phyloP scores from a whole-genome alignment of 148 eudicot species.

The Chenopodium suecicum region DNA sequence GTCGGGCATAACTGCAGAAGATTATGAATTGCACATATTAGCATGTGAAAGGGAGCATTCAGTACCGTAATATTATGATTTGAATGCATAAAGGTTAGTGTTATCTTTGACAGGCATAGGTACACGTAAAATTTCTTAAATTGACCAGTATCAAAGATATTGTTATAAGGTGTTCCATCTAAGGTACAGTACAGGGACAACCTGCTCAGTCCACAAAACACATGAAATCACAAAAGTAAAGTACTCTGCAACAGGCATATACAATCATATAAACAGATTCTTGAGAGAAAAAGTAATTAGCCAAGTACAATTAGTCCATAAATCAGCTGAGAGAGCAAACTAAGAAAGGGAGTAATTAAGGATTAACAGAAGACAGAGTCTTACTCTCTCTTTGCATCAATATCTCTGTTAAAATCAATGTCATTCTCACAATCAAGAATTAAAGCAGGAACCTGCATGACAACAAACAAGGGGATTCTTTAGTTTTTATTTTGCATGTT shows the following conservation, averaged over 20 bases:
- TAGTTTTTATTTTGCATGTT: background rate
- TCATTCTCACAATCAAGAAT: conserved; percentile 92
- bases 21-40: background rate
- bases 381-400: conserved; percentile 89
- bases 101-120: background rate
- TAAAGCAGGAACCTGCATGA: conserved; percentile 77
- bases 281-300: background rate
- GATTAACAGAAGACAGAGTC: conserved; percentile 22
- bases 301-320: background rate
- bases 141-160: background rate
- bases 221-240: background rate
- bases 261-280: background rate
- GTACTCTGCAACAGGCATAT: too few species aligned
- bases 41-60: background rate
- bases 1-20: conserved; percentile 74
- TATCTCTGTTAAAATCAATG: conserved; percentile 78
- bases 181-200: background rate
- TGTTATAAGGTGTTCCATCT: background rate
- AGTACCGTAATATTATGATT: background rate
- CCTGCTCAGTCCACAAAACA: background rate
- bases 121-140: background rate
- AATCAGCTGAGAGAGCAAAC: background rate
- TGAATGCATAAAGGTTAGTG: background rate
- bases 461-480: conserved; percentile 2
- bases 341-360: background rate